Evolutionary conservation across 345 rosid genomes (phyloP).

Genomic region (Noccaea caerulescens): DNA sequence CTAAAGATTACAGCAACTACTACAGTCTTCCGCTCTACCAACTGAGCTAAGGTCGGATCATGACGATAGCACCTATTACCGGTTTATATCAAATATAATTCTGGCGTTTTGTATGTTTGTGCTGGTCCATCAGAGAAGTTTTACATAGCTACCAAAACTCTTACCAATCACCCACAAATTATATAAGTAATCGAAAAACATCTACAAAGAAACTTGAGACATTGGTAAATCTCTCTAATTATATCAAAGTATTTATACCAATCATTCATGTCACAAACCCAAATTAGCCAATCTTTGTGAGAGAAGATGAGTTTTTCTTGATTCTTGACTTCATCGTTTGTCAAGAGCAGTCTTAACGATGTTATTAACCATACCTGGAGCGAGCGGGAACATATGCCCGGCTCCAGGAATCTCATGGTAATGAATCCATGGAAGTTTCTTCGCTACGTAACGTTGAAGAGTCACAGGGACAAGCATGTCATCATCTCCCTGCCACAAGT

Average conservation of each 20-base stretch:
- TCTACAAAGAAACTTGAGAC: background rate
- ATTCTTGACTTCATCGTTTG: constrained; percentile 27
- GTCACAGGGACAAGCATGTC: constrained; percentile 57
- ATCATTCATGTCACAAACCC: background rate
- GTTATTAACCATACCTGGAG: constrained; percentile 48
- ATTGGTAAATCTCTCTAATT: constrained; percentile 7
- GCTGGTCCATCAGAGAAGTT: background rate
- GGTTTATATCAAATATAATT: too few species aligned
- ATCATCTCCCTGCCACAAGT: constrained; percentile 70
- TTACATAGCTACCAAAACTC: constrained; percentile 11
- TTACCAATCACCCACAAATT: constrained; percentile 12
- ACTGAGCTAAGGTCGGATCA: constrained; percentile 89
- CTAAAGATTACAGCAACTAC: constrained; percentile 56
- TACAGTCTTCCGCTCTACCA: constrained; percentile 98
- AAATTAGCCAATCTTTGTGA: background rate
- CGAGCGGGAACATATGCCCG: constrained; percentile 59
- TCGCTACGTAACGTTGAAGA: constrained; percentile 57
- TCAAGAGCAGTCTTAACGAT: constrained; percentile 53
- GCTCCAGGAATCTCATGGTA: constrained; percentile 63
- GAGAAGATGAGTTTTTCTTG: constrained; percentile 14
- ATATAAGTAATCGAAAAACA: background rate
- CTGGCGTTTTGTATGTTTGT: background rate
- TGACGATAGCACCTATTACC: too few species aligned
- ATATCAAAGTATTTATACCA: constrained; percentile 16
- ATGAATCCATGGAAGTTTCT: constrained; percentile 63